A percentile compares a stretch with the other conserved stretches of the same genome.
These are phyloP conservation scores for Firmiana major DNA, from an alignment of 345 rosid genomes.

Conservation along the genomic window DNA sequence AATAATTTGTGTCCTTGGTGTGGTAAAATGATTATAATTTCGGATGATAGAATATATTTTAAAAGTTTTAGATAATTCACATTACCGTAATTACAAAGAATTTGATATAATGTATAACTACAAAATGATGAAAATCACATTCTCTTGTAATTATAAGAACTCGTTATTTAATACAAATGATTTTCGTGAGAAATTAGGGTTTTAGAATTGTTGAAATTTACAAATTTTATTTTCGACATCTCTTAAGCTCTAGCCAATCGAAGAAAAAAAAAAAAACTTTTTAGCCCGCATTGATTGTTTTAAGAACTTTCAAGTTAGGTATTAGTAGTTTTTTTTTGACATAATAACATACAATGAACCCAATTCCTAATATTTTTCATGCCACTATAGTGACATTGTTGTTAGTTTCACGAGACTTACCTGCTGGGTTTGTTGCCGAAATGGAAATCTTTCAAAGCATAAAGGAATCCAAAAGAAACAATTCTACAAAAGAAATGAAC, in stretches of 20 bases:
- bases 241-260: too few species aligned
- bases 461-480: background rate
- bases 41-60: background rate
- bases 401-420: background rate
- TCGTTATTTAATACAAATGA: too few species aligned
- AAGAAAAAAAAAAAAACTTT: too few species aligned
- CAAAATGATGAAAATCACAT: too few species aligned
- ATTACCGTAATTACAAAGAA: background rate
- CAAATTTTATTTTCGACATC: too few species aligned
- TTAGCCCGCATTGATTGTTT: background rate
- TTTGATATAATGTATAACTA: background rate
- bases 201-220: too few species aligned
- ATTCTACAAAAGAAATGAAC: background rate
- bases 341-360: background rate
- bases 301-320: background rate
- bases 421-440: background rate
- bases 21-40: background rate
- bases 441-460: background rate
- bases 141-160: too few species aligned
- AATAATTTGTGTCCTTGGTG: background rate
- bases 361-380: background rate
- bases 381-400: constrained; percentile 1
- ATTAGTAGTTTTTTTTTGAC: background rate
- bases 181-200: too few species aligned
- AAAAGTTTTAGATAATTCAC: background rate